phyloP scores from a whole-genome alignment of 2,329 filamentous ascomycete species.

The Trichophyton equinum region DNA sequence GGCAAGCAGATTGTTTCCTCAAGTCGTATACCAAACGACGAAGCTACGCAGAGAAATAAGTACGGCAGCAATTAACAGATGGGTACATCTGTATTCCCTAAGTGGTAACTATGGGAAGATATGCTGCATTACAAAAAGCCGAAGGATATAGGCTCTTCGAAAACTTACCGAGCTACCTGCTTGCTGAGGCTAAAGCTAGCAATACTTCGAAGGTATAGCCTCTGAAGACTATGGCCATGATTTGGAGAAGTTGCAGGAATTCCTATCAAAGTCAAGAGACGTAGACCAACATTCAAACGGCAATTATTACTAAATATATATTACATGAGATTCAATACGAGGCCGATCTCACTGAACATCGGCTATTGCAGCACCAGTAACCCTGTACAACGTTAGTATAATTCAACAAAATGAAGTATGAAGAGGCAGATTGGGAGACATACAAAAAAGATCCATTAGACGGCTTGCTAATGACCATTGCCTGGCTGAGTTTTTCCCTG shows the following conservation, averaged over 20 bases:
- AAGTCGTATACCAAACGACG: too few relatives aligned
- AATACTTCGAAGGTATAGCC: too few relatives aligned
- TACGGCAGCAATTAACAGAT: too few relatives aligned
- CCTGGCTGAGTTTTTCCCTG: conserved; percentile 60
- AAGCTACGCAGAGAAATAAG: too few relatives aligned
- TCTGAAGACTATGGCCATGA: background rate
- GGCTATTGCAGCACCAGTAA: conserved; percentile 28
- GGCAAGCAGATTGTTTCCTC: background rate
- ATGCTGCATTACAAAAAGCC: too few relatives aligned
- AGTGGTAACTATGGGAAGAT: too few relatives aligned
- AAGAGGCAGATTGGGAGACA: conserved; percentile 11
- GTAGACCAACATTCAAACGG: background rate
- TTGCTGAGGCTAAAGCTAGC: background rate
- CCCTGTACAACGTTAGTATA: conserved; percentile 15
- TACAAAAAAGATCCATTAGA: conserved; percentile 35
- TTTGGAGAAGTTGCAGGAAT: background rate
- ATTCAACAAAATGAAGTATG: background rate
- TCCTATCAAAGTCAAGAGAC: background rate
- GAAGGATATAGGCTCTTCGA: too few relatives aligned
- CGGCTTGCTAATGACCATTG: conserved; percentile 81
- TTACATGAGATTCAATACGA: background rate
- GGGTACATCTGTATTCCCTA: too few relatives aligned
- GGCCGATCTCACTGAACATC: conserved; percentile 12
- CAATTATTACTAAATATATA: background rate
- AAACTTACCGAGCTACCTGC: too few relatives aligned